Evolutionary conservation across 139 green algal species (phyloP).

Genomic region (Chlorella sp.): DNA sequence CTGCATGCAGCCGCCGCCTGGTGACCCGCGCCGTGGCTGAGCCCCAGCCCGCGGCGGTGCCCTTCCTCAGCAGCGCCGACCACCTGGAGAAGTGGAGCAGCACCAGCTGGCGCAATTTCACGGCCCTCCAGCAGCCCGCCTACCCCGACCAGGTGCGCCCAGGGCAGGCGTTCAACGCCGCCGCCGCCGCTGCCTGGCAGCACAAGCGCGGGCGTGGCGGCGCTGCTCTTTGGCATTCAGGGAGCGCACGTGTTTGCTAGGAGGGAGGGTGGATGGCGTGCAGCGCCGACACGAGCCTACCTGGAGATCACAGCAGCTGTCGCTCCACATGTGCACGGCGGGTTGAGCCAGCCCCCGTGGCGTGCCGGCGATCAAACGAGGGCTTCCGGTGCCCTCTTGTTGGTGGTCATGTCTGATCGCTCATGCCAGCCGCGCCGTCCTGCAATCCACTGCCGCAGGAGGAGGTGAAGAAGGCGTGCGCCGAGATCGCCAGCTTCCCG

Average conservation of each 20-base stretch:
- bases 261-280: no score
- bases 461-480: constrained; percentile 62
- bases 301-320: no score
- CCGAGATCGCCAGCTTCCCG: constrained; percentile 79
- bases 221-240: no score
- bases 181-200: constrained; percentile 29
- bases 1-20: background rate
- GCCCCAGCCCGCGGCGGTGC: constrained; percentile 34
- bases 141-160: constrained; percentile 69
- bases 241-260: no score
- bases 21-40: constrained; percentile 45
- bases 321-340: no score
- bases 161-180: constrained; percentile 25
- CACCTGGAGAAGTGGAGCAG: constrained; percentile 56
- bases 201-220: background rate
- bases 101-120: constrained; percentile 63
- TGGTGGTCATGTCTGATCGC: no score
- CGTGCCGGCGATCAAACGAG: no score
- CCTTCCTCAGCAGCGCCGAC: constrained; percentile 50
- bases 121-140: constrained; percentile 76
- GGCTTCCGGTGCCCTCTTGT: no score
- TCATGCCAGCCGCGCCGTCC: background rate
- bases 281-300: no score
- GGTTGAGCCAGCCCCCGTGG: no score
- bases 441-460: constrained; percentile 75